Base-by-base conservation (phyloP, 768 basidiomycete genomes). In the Holtermannia corniformis region DNA sequence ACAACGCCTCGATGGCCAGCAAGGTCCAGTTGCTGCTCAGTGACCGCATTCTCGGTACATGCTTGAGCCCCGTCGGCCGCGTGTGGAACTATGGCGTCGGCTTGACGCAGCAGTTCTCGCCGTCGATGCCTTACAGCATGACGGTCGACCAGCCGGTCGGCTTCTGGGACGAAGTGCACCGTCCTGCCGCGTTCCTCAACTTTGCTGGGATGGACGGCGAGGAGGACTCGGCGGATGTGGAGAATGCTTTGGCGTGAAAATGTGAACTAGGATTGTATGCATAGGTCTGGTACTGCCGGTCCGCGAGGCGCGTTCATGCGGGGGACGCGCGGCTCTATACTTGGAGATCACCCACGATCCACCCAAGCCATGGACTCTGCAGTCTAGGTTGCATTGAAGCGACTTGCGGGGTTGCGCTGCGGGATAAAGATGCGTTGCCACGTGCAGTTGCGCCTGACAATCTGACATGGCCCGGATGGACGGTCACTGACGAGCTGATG, bases 1-100 rank as follows among this genome's bases (percentile, higher is more conserved):
- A 93, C 77, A 97, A 93, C 73, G 88, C 91, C n/a, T 87, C 87
- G 60, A 96, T 96, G 93, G 93, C 90, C 1, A 92, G 93, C 70
- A 83, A 90, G 21, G 90, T 95, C 21, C 75, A 79, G 72, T 78
- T 97, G 26, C 77, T 97, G 53, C 76, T 97, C 21, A 96, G 92
- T 16, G 95, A 99, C 68, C 86, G 93, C 58, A 84, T 99, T 59
- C 79, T 97, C 14, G 95, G 92, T 21, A 91, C 92, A 83, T 93
- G 90, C 0, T 76, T 97, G 5, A 89, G 93, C 16, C 91, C 87
- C 1, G 91, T 86, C 71, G 95, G 93, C 59, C 82, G 82, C 51
- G 83, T 95, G 27, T 97, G 95, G 95, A 95, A 95, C 73, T 96
- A 95, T 65, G 89, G 90, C 27, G 83, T 93, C 52, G 90, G 91